Percentiles rank a stretch among this genome's conserved stretches.
Conservation (phyloP, 164 flowering plant genomes). For the Vitis riparia region DNA sequence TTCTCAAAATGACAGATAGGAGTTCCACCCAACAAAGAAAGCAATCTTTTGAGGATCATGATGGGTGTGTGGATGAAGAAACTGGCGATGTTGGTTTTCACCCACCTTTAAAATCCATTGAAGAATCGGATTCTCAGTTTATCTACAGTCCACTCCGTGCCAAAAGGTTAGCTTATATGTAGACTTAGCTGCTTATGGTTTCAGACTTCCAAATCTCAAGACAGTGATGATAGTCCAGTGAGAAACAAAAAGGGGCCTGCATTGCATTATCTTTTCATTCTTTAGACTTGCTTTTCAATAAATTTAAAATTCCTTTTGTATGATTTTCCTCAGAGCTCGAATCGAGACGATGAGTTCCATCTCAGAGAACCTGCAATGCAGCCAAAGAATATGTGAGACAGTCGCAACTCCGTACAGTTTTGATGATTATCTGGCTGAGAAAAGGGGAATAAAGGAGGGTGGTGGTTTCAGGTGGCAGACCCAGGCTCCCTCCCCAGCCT, state of each 20-base stretch:
- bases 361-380: slow-evolving; percentile 36
- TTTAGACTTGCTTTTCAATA: neutral
- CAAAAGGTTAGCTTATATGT: slow-evolving; percentile 40
- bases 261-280: slow-evolving; percentile 12
- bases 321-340: slow-evolving; percentile 33
- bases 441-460: slow-evolving; percentile 30
- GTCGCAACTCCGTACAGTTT: slow-evolving; percentile 41
- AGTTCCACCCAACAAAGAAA: slow-evolving; percentile 30
- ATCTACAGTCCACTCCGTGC: slow-evolving; percentile 28
- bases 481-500: slow-evolving; percentile 16
- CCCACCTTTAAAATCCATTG: slow-evolving; percentile 22
- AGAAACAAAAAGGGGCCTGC: slow-evolving; percentile 10
- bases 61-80: slow-evolving; percentile 36
- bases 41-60: slow-evolving; percentile 38
- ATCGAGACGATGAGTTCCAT: slow-evolving; percentile 41
- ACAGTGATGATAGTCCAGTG: neutral
- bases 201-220: slow-evolving; percentile 4
- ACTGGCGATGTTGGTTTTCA: slow-evolving; percentile 23
- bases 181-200: neutral
- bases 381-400: slow-evolving; percentile 43
- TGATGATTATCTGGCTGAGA: slow-evolving; percentile 39
- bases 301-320: neutral
- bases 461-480: slow-evolving; percentile 29
- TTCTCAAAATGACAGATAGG: slow-evolving; percentile 24
- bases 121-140: slow-evolving; percentile 34